Percentiles rank a stretch among this genome's conserved stretches.
These are phyloP conservation scores for Phragmites australis DNA, from an alignment of 176 grass and related monocot species.

Conservation along the genomic window DNA sequence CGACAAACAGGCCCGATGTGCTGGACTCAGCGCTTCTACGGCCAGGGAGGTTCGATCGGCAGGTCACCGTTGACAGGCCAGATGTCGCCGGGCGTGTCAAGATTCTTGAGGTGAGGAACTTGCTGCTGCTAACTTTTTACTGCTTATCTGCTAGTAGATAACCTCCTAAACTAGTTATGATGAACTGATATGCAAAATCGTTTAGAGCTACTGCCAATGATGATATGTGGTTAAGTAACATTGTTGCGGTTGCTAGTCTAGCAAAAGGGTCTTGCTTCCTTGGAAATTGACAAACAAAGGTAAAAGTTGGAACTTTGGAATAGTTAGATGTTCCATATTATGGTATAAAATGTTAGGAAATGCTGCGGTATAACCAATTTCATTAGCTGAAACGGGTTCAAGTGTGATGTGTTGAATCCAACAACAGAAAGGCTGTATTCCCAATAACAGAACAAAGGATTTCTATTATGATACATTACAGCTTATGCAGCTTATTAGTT, in stretches of 20 bases:
- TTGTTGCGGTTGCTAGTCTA: background rate
- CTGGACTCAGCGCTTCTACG: conserved; percentile 68
- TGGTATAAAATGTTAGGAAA: background rate
- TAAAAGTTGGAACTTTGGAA: background rate
- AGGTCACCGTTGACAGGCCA: conserved; percentile 90
- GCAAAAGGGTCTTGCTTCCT: background rate
- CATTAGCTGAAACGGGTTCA: background rate
- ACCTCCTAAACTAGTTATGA: background rate
- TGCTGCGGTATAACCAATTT: background rate
- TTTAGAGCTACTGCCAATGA: background rate
- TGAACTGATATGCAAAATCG: background rate
- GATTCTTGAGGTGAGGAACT: conserved; percentile 68
- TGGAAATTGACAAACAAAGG: background rate
- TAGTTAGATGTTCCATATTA: background rate
- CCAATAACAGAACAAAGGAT: background rate
- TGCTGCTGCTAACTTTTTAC: background rate
- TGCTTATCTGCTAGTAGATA: background rate
- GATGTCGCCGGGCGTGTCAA: conserved; percentile 85
- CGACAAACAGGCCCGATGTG: conserved; percentile 86
- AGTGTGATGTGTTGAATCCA: background rate
- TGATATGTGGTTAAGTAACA: background rate
- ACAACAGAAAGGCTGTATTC: background rate
- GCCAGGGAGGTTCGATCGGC: conserved; percentile 86
- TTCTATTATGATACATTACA: background rate
- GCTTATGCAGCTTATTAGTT: background rate